phyloP scores from a whole-genome alignment of 345 rosid genomes.

The Cardamine occulta region DNA sequence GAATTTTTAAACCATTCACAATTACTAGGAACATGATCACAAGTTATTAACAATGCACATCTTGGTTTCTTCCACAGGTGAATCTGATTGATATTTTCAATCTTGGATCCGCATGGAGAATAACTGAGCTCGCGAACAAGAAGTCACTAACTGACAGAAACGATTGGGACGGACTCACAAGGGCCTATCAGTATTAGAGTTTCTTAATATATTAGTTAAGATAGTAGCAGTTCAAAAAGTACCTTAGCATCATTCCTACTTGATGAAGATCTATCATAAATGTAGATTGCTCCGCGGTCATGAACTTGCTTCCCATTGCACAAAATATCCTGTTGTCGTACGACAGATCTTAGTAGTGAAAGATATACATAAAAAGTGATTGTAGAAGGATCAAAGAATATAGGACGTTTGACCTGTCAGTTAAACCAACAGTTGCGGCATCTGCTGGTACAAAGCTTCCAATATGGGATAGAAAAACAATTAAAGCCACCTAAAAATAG shows the following conservation, averaged over 20 bases:
- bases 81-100: conserved; percentile 8
- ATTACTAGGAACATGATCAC: conserved; percentile 17
- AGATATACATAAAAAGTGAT: conserved; percentile 5
- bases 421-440: conserved; percentile 90
- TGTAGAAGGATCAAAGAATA: conserved; percentile 33
- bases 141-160: conserved; percentile 18
- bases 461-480: conserved; percentile 93
- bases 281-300: conserved; percentile 92
- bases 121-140: conserved; percentile 13
- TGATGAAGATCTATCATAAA: conserved; percentile 99
- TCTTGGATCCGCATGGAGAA: conserved; percentile 22
- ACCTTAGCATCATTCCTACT: conserved; percentile 98
- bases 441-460: conserved; percentile 99
- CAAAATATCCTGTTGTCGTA: conserved; percentile 78
- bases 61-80: conserved; percentile 20
- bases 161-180: background rate
- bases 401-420: conserved; percentile 67
- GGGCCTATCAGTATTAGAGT: conserved; percentile 11
- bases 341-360: conserved; percentile 32
- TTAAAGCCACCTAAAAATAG: conserved; percentile 79
- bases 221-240: conserved; percentile 20
- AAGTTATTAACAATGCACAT: background rate
- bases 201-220: background rate
- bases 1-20: conserved; percentile 25
- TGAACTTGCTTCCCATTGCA: conserved; percentile 89